These are phyloP conservation scores for Epichloe gansuensis DNA, from an alignment of 2,329 filamentous ascomycete genomes.

Conservation along the genomic window DNA sequence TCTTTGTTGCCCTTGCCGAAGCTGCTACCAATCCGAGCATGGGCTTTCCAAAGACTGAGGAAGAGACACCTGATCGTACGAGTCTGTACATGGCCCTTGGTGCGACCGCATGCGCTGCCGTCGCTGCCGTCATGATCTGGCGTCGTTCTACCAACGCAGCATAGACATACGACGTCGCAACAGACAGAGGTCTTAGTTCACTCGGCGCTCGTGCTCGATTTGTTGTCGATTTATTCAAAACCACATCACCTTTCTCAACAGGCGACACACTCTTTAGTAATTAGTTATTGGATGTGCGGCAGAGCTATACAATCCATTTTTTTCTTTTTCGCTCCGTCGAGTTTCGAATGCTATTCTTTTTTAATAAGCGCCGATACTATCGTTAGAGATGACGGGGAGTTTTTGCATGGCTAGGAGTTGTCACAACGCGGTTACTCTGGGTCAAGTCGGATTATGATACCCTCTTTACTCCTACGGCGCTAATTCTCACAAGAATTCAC, in stretches of 20 bases:
- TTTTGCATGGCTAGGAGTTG: conserved; percentile 13
- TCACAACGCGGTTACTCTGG: conserved; percentile 4
- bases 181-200: background rate
- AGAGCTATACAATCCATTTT: background rate
- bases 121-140: conserved; percentile 56
- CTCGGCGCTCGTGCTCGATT: background rate
- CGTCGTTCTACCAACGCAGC: conserved; percentile 40
- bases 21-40: conserved; percentile 80
- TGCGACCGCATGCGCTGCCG: conserved; percentile 52
- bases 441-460: conserved; percentile 19
- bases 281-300: background rate
- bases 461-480: conserved; percentile 11
- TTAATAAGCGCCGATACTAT: background rate
- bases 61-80: conserved; percentile 72
- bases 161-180: conserved; percentile 9
- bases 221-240: background rate
- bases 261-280: conserved; percentile 3
- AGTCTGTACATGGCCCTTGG: conserved; percentile 77
- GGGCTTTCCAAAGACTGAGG: conserved; percentile 80
- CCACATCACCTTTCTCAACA: background rate
- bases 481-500: background rate
- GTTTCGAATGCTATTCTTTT: background rate
- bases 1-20: conserved; percentile 87
- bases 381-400: background rate
- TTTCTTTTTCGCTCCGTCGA: background rate